Conservation (phyloP, 805 yeast genomes). For the Hanseniaspora singularis region DNA sequence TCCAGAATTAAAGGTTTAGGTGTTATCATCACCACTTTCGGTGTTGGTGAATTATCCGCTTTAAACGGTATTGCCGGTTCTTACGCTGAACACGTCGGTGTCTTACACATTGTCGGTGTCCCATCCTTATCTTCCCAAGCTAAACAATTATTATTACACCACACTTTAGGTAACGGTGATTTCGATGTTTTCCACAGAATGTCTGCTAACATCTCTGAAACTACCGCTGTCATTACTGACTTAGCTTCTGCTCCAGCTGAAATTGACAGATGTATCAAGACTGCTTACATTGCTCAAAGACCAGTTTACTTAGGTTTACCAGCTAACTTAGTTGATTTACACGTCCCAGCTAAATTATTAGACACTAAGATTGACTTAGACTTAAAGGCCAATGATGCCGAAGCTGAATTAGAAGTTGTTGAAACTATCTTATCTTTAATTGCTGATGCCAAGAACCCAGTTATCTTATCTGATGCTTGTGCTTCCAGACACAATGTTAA, state of each 20-base stretch:
- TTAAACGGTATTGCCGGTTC: slow-evolving; percentile 81
- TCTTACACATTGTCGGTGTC: slow-evolving; percentile 75
- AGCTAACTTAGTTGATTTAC: slow-evolving; percentile 61
- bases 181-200: slow-evolving; percentile 68
- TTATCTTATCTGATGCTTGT: slow-evolving; percentile 77
- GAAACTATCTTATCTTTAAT: slow-evolving; percentile 42
- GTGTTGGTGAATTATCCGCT: slow-evolving; percentile 81
- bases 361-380: slow-evolving; percentile 54
- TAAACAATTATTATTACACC: slow-evolving; percentile 62
- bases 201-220: slow-evolving; percentile 60
- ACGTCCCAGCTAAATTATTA: slow-evolving; percentile 45
- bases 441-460: slow-evolving; percentile 50
- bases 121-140: slow-evolving; percentile 67
- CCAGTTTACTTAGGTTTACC: slow-evolving; percentile 78
- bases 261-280: slow-evolving; percentile 62
- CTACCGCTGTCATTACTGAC: slow-evolving; percentile 54
- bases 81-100: slow-evolving; percentile 80
- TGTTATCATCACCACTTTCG: slow-evolving; percentile 71
- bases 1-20: slow-evolving; percentile 68
- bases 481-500: slow-evolving; percentile 64
- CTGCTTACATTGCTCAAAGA: slow-evolving; percentile 59
- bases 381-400: slow-evolving; percentile 45
- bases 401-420: slow-evolving; percentile 53
- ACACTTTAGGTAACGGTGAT: slow-evolving; percentile 75
- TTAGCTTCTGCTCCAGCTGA: slow-evolving; percentile 53